Evolutionary conservation across 1,284 basidiomycete genomes (phyloP).

Genomic region (Puccinia sorghi): DNA sequence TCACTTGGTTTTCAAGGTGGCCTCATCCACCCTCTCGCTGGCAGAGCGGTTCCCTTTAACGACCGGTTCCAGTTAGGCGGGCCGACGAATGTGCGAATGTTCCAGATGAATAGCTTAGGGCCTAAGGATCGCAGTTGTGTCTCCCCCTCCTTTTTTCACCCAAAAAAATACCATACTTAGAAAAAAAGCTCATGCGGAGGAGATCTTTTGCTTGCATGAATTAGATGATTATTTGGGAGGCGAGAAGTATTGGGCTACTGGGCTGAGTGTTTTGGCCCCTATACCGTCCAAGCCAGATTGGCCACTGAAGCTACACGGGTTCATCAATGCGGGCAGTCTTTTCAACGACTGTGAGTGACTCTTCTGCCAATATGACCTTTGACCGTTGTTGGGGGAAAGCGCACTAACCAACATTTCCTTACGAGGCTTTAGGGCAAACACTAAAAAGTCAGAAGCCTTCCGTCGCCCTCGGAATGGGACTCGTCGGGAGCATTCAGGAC

Average conservation of each 20-base stretch:
- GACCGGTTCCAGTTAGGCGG: constrained; percentile 95
- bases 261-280: constrained; percentile 76
- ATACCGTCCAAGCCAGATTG: constrained; percentile 77
- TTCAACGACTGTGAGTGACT: constrained; percentile 65
- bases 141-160: constrained; percentile 8
- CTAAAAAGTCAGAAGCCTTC: constrained; percentile 59
- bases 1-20: constrained; percentile 69
- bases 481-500: constrained; percentile 85
- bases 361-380: neutral
- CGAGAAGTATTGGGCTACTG: constrained; percentile 80
- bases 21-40: constrained; percentile 64
- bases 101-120: constrained; percentile 80
- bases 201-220: neutral
- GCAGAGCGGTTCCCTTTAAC: constrained; percentile 64
- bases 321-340: constrained; percentile 83
- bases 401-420: neutral
- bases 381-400: no score
- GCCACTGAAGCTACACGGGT: constrained; percentile 83
- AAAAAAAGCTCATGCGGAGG: neutral
- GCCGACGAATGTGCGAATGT: constrained; percentile 82
- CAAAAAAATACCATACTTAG: neutral
- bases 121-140: constrained; percentile 72
- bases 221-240: constrained; percentile 77
- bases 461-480: constrained; percentile 78
- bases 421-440: neutral